These are phyloP conservation scores for Gleditsia sinensis DNA, from an alignment of 306 rosid genomes.

Conservation along the genomic window DNA sequence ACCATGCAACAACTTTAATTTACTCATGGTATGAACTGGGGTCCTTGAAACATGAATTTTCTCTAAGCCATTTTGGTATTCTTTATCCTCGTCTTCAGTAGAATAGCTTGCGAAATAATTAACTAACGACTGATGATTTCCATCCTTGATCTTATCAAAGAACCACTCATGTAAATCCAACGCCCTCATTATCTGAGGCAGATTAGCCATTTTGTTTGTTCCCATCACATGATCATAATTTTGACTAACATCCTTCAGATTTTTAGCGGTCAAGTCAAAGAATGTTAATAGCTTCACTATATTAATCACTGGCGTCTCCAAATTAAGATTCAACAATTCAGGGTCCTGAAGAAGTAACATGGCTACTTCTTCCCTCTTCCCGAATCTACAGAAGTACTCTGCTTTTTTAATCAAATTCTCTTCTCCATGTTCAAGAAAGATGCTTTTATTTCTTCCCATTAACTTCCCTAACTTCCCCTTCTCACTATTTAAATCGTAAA, in stretches of 20 bases:
- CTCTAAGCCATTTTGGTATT: conserved; percentile 44
- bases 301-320: conserved; percentile 47
- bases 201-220: conserved; percentile 63
- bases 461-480: conserved; percentile 47
- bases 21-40: conserved; percentile 51
- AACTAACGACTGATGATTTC: conserved; percentile 52
- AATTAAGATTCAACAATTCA: conserved; percentile 52
- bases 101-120: conserved; percentile 40
- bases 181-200: conserved; percentile 64
- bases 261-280: conserved; percentile 43
- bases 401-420: conserved; percentile 48
- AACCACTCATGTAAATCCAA: conserved; percentile 69
- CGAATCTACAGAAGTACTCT: conserved; percentile 59
- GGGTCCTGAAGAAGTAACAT: conserved; percentile 53
- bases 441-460: conserved; percentile 47
- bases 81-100: conserved; percentile 46
- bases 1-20: conserved; percentile 66
- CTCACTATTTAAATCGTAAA: conserved; percentile 59
- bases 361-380: conserved; percentile 56
- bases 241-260: conserved; percentile 27
- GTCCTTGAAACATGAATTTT: conserved; percentile 43
- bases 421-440: conserved; percentile 54
- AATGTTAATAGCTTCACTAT: conserved; percentile 59
- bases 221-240: conserved; percentile 59
- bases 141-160: conserved; percentile 54